phyloP scores from a whole-genome alignment of 2,329 filamentous ascomycete genomes.

The Exophiala mesophila region DNA sequence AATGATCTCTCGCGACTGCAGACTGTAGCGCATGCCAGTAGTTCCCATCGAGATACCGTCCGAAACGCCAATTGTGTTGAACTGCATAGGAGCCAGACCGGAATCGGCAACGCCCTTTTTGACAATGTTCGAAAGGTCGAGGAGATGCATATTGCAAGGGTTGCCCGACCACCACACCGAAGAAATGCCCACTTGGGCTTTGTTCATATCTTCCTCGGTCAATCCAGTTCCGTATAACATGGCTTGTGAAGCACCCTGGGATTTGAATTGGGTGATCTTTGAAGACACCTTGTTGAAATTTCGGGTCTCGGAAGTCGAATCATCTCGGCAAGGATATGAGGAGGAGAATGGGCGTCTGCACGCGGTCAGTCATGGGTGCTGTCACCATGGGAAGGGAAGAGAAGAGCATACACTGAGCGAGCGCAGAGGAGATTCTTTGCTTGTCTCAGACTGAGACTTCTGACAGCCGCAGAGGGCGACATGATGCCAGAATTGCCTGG shows the following conservation, averaged over 20 bases:
- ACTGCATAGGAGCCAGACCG: conserved; percentile 86
- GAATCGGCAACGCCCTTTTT: conserved; percentile 67
- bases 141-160: conserved; percentile 97
- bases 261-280: conserved; percentile 91
- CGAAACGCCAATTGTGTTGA: conserved; percentile 98
- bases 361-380: neutral
- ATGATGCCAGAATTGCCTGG: conserved; percentile 9
- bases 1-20: conserved; percentile 93
- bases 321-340: conserved; percentile 5
- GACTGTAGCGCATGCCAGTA: conserved; percentile 88
- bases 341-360: conserved; percentile 17
- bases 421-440: conserved; percentile 7
- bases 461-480: conserved; percentile 17
- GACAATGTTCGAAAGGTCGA: conserved; percentile 79
- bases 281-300: conserved; percentile 77
- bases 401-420: conserved; percentile 6
- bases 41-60: conserved; percentile 99
- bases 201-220: conserved; percentile 80
- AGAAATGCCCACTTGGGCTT: conserved; percentile 95
- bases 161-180: conserved; percentile 98
- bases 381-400: neutral
- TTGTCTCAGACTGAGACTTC: conserved; percentile 19
- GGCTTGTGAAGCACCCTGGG: conserved; percentile 95
- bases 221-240: conserved; percentile 98
- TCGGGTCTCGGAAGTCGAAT: conserved; percentile 17